Evolutionary conservation across 805 yeast species (phyloP).

Genomic region (Starmerella potacharoeniae): DNA sequence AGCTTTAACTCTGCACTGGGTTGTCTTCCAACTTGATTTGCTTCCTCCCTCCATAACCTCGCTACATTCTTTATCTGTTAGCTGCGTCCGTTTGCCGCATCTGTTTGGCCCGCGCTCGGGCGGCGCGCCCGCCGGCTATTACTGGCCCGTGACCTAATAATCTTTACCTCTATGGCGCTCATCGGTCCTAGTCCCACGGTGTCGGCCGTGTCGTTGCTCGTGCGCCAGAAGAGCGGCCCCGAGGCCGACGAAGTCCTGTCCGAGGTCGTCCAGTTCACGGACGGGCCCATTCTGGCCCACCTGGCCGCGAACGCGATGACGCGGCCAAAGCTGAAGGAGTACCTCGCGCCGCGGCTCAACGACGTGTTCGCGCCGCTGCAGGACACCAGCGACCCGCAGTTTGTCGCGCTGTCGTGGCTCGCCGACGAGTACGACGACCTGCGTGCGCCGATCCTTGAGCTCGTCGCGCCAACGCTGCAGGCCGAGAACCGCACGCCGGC

Average conservation of each 20-base stretch:
- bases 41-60: too few species aligned
- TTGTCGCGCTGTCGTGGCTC: slow-evolving; percentile 19
- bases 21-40: too few species aligned
- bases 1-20: too few species aligned
- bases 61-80: too few species aligned
- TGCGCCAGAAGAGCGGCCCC: slow-evolving; percentile 1
- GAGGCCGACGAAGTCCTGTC: slow-evolving; percentile 8
- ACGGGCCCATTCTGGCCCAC: slow-evolving; percentile 18
- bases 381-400: slow-evolving; percentile 18
- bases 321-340: slow-evolving; percentile 10
- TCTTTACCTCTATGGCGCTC: slow-evolving; percentile 9
- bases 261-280: slow-evolving; percentile 15
- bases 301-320: slow-evolving; percentile 18
- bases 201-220: slow-evolving; percentile 10
- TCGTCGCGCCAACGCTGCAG: background rate
- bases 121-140: too few species aligned
- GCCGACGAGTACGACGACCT: slow-evolving; percentile 14
- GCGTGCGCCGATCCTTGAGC: slow-evolving; percentile 11
- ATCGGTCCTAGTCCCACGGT: slow-evolving; percentile 14
- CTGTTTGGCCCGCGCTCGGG: too few species aligned
- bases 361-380: slow-evolving; percentile 8
- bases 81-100: too few species aligned
- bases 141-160: background rate
- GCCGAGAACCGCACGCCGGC: background rate
- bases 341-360: slow-evolving; percentile 9